Base-by-base conservation (phyloP, 805 yeast genomes). In the Cyberlindnera petersonii region DNA sequence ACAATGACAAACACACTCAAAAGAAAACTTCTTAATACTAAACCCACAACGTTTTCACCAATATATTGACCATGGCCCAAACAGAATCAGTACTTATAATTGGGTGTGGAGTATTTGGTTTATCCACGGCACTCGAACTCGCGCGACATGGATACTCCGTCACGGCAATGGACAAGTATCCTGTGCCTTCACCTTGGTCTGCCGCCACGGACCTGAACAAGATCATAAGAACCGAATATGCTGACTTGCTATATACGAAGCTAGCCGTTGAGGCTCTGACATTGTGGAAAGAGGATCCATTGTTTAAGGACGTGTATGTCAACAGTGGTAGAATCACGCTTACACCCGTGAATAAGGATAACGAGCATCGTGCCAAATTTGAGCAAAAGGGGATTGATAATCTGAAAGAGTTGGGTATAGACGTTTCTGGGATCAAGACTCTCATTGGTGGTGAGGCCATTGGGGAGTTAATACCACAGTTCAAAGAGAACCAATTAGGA, bases 181-280 rank as follows among this genome's bases (percentile, higher is more conserved):
- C 62, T 8, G 63, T 67, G 2, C 76, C 76, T 5, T 68, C 74
- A 2, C 65, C 66, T 2, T 56, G 61, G 53, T 66, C 75, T 3
- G 76, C 77, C 21, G 68, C 75, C 9, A 64, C 61, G 39, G 79
- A 74, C 44, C 60, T 60, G 37, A 73, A 73, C 48, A 72, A 74
- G 48, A 72, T 74, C 33, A 63, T 74, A 13, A 56, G 77, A 34
- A 59, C 71, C 0, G 78, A 72, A 45, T 73, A 74, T 44, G 52
- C 64, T 5, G 74, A 71, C 38, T 29, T 56, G 22, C 50, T 60
- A n/a, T 72, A 72, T 40, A 55, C 75, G 5, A 55, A 57, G 32
- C 43, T 74, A 48, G 59, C 73, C 4, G 58, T 70, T 4, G 77
- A 74, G 46, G 76, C 78, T 3, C 49, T 69, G 29, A 39, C 53